A percentile compares a stretch with the other conserved stretches of the same genome.
phyloP scores from a whole-genome alignment of 441 rosid genomes.

The Corymbia citriodora region DNA sequence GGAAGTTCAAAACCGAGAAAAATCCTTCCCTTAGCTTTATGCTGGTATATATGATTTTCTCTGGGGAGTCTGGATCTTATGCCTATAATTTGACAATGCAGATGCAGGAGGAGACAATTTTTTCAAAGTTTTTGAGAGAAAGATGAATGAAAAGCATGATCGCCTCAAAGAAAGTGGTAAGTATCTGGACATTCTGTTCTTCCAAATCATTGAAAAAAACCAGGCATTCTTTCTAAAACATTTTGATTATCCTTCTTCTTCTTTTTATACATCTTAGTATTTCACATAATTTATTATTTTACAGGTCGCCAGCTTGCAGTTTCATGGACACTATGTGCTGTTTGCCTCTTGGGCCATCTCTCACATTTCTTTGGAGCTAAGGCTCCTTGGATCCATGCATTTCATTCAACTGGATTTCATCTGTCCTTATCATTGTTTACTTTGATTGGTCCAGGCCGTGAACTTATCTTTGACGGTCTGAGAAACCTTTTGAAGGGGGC shows the following conservation, averaged over 20 bases:
- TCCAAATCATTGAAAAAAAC: not conserved
- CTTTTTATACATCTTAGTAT: not conserved
- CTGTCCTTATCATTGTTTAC: conserved; percentile 79
- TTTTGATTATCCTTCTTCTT: not conserved
- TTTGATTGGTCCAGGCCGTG: conserved; percentile 94
- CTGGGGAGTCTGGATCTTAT: not conserved
- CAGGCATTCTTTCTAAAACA: not conserved
- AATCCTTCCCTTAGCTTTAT: not conserved
- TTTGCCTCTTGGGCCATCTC: conserved; percentile 90
- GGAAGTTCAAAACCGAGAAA: not conserved
- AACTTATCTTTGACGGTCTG: conserved; percentile 77
- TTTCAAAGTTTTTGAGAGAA: conserved; percentile 72
- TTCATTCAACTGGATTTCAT: conserved; percentile 95
- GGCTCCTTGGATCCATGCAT: conserved; percentile 70
- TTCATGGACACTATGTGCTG: conserved; percentile 98
- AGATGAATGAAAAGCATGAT: conserved; percentile 72
- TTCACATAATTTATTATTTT: not conserved
- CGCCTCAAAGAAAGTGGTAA: conserved; percentile 87
- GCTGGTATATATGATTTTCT: not conserved
- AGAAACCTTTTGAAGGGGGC: conserved; percentile 78
- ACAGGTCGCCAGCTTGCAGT: conserved; percentile 90
- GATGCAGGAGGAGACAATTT: conserved; percentile 61
- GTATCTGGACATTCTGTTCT: not conserved
- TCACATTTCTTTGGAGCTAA: conserved; percentile 72
- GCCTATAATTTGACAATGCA: conserved; percentile 19